Base-by-base conservation (phyloP, 768 basidiomycete species). In the Hypholoma fasciculare region DNA sequence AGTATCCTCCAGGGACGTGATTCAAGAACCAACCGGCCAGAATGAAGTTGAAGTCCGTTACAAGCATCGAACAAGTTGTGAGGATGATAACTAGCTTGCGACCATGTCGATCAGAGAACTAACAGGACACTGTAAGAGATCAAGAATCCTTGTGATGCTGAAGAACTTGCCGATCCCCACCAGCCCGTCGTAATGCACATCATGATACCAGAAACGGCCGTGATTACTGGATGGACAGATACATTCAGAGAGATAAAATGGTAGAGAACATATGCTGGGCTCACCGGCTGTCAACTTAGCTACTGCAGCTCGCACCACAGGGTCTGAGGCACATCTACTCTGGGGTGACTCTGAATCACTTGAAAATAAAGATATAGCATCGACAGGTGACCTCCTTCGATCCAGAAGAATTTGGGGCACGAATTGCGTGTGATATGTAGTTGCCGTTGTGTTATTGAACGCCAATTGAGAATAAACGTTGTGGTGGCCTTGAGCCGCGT, bases 21-120 rank as follows among this genome's bases (percentile, higher is more conserved):
- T 82, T 73, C 26, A 83, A 80, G 65, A 79, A 87, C 30, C 72
- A 74, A 19, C 82, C 75, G 4, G 89, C 87, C 36, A 88, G 62
- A 49, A 95, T 77, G 62, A 92, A 85, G 59, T 74, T 84, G 30
- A 84, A 64, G 60, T 94, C 88, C 61, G 76, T 79, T 38, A 85
- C 49, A 5, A 92, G 71, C 16, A 86, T 65, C 16, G 90, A 90
- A 2, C 82, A 52, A 16, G 84, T 65, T 2, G 82, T 76, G 16
- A 88, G 71, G 4, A 82, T 75, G 70, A 96, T 70, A 52, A 90
- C 77, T n/a, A 67, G 72, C 0, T 79, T 84, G 40, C 94, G 84
- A 9, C 94, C 94, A 64, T 80, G 72, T 8, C 88, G 79, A 72
- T 96, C 94, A 2, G 90, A 90, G 39, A 87, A 78, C 85, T 92